Evolutionary conservation across 139 green algal genomes (phyloP), one percentile per base, ranked within the genome.

Genomic region (Chlorella ohadii): DNA sequence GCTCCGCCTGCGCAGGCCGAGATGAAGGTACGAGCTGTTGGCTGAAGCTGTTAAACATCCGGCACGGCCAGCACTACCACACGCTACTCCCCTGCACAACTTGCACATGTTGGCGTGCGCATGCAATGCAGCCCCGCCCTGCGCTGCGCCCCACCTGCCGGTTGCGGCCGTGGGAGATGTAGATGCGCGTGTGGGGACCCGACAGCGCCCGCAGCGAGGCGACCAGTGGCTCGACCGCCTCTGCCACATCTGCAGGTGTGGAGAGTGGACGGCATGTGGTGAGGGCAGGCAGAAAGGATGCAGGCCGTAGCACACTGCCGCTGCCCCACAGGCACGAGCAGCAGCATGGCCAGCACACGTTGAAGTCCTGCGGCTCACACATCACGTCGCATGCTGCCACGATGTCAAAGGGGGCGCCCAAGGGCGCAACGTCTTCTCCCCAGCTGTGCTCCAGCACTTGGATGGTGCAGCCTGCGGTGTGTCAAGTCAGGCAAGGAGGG

Each of bases 1-100:
- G 71, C 81, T 93, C 76, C 4, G 76, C 76, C 76, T 81, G 74
- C 72, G 28, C 41, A 16, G 6, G 44, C 7, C 7, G 11, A 11
- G 11, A 55, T 16, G 44, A 55, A 6, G 11, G 44, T 11, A 55
- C 11, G 44, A 11, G 7, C 44, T 55, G 44, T 55, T 55, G 44
- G 7, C 11, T 11, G 44, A 55, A 11, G 44, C 44, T 11, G 44
- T 55, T 55, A n/a, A n/a, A n/a, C n/a, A n/a, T n/a, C n/a, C n/a
- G n/a, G n/a, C n/a, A n/a, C n/a, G n/a, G n/a, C n/a, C n/a, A n/a
- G n/a, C n/a, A n/a, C n/a, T n/a, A n/a, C n/a, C n/a, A n/a, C n/a
- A n/a, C n/a, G n/a, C n/a, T n/a, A n/a, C n/a, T n/a, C n/a, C n/a
- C n/a, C n/a, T n/a, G n/a, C n/a, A n/a, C n/a, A n/a, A n/a, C n/a